Evolutionary conservation across 495 filamentous ascomycete genomes (phyloP).

Genomic region (Astrothelium subdiscretum): DNA sequence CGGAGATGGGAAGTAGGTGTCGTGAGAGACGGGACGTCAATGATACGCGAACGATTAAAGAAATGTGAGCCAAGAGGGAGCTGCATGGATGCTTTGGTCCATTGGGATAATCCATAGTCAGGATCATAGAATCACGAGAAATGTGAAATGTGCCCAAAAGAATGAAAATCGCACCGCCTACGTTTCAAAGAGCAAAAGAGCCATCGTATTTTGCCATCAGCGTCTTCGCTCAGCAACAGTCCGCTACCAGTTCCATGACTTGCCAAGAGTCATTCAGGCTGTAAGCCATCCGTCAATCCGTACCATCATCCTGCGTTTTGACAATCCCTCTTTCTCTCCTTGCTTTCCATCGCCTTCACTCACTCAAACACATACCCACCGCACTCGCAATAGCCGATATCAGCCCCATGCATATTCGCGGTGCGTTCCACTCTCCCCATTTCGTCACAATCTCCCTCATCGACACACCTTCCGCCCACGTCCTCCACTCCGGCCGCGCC

Average conservation of each 20-base stretch:
- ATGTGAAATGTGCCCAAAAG: too few species aligned
- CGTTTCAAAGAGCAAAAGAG: not conserved
- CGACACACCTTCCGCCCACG: not conserved
- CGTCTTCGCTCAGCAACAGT: not conserved
- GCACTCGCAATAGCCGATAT: not conserved
- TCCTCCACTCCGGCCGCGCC: not conserved
- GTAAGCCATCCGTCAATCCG: not conserved
- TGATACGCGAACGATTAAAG: too few species aligned
- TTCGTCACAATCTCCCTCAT: not conserved
- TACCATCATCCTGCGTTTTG: not conserved
- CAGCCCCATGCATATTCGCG: not conserved
- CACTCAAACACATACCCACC: not conserved
- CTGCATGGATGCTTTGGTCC: too few species aligned
- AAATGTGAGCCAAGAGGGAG: too few species aligned
- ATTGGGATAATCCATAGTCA: too few species aligned
- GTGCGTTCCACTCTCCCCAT: slow-evolving; percentile 2
- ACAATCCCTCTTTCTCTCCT: not conserved
- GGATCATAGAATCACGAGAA: too few species aligned
- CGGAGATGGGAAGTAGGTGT: too few species aligned
- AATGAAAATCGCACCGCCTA: not conserved
- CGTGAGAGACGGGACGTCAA: too few species aligned
- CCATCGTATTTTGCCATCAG: not conserved
- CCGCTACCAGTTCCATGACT: not conserved
- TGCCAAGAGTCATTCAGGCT: not conserved
- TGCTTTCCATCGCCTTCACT: not conserved